phyloP scores from a whole-genome alignment of 1,284 basidiomycete genomes.

The Mixia osmundae region DNA sequence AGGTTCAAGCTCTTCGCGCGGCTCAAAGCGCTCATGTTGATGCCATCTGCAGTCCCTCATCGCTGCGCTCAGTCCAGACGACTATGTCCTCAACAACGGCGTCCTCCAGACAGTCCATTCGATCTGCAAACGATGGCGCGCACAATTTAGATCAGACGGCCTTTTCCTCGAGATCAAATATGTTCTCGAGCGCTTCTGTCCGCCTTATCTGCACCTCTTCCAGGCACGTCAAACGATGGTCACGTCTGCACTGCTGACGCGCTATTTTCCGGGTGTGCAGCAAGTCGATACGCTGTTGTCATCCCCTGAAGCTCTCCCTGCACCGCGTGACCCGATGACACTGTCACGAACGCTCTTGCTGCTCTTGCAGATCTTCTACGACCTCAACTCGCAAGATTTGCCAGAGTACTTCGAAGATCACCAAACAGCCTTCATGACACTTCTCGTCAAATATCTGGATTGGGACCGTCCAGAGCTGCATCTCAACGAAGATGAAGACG shows the following conservation, averaged over 20 bases:
- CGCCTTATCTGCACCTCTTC: conserved; percentile 64
- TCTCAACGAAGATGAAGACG: conserved; percentile 44
- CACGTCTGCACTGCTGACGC: conserved; percentile 8
- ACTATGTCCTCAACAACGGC: conserved; percentile 67
- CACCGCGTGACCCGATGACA: conserved; percentile 19
- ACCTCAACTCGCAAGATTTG: conserved; percentile 83
- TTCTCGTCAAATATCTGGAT: conserved; percentile 50
- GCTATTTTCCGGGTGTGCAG: conserved; percentile 8
- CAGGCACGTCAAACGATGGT: conserved; percentile 21
- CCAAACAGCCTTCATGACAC: conserved; percentile 51
- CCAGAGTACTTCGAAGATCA: conserved; percentile 85
- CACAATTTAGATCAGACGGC: conserved; percentile 62
- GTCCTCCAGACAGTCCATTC: conserved; percentile 86
- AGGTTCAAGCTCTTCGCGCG: conserved; percentile 20
- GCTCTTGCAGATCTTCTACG: conserved; percentile 71
- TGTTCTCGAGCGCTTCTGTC: conserved; percentile 60
- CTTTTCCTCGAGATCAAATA: conserved; percentile 84
- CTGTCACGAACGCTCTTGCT: conserved; percentile 52
- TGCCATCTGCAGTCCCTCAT: conserved; percentile 45
- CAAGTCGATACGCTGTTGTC: conserved; percentile 27
- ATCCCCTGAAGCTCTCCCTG: conserved; percentile 21
- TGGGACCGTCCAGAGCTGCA: conserved; percentile 47
- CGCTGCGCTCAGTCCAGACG: conserved; percentile 42
- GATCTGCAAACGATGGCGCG: conserved; percentile 78
- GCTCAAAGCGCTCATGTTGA: not conserved